Percentiles rank a stretch among this genome's conserved stretches.
Evolutionary conservation across 2,329 filamentous ascomycete genomes (phyloP).

Genomic region (Periconia digitata): DNA sequence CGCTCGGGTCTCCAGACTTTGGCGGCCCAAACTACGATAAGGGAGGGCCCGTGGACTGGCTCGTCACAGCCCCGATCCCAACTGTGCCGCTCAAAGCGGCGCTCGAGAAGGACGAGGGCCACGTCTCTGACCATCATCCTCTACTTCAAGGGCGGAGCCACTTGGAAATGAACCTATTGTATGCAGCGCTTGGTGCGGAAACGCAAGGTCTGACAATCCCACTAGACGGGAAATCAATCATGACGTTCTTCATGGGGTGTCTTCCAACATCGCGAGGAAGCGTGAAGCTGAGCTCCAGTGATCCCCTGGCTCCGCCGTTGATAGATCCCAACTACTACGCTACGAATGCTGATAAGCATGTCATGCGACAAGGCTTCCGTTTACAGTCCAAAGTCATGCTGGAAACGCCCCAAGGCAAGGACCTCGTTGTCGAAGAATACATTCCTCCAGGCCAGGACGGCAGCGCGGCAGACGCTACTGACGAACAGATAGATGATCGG

Average conservation of each 20-base stretch:
- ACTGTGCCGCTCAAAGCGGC: conserved; percentile 13
- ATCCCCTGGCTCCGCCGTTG: conserved; percentile 51
- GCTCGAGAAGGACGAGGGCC: conserved; percentile 17
- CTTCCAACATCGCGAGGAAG: conserved; percentile 46
- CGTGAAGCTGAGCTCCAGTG: conserved; percentile 53
- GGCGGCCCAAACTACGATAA: conserved; percentile 18
- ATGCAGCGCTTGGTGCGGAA: conserved; percentile 16
- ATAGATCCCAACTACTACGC: conserved; percentile 56
- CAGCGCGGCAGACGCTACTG: conserved; percentile 39
- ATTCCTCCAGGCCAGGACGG: conserved; percentile 43
- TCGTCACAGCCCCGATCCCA: conserved; percentile 16
- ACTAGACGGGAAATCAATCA: conserved; percentile 21
- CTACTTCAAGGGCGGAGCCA: conserved; percentile 16
- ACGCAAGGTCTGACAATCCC: conserved; percentile 16
- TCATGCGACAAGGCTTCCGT: conserved; percentile 52
- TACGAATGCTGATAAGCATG: conserved; percentile 52
- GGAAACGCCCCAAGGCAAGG: conserved; percentile 48
- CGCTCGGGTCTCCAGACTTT: conserved; percentile 22
- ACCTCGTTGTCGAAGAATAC: conserved; percentile 46
- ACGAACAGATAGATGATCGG: conserved; percentile 57
- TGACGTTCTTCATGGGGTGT: conserved; percentile 22
- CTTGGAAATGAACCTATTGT: conserved; percentile 19
- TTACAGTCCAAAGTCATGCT: conserved; percentile 46
- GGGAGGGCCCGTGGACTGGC: conserved; percentile 25
- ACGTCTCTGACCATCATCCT: conserved; percentile 13